These are phyloP conservation scores for Phoenix dactylifera DNA, from an alignment of 176 grass and related monocot genomes.

Conservation along the genomic window DNA sequence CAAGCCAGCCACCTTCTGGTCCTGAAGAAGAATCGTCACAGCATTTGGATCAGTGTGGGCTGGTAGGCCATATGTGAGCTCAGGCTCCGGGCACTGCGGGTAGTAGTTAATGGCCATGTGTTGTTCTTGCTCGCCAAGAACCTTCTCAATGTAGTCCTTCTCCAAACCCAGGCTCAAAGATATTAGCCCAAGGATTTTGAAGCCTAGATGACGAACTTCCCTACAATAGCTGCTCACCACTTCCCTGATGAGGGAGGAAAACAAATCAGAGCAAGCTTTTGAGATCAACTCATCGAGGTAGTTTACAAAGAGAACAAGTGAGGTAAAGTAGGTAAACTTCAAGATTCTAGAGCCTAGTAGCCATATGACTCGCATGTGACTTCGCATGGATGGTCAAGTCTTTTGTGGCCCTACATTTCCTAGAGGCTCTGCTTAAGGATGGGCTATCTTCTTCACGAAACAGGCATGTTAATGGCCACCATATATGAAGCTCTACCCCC, in stretches of 20 bases:
- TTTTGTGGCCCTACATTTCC: no score
- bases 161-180: constrained; percentile 61
- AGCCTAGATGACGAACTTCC: constrained; percentile 49
- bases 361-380: no score
- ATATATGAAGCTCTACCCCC: no score
- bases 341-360: no score
- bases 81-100: constrained; percentile 56
- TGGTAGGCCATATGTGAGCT: constrained; percentile 70
- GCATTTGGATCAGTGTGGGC: constrained; percentile 86
- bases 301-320: no score
- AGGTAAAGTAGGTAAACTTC: no score
- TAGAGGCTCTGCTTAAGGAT: no score
- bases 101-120: constrained; percentile 94
- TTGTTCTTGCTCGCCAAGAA: constrained; percentile 67
- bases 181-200: constrained; percentile 42
- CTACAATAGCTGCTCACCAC: constrained; percentile 54
- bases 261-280: not conserved
- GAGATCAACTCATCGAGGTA: no score
- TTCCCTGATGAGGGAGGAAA: constrained; percentile 20
- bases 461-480: no score
- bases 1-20: constrained; percentile 60
- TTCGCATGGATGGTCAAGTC: no score
- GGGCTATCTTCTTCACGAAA: no score
- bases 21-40: constrained; percentile 75
- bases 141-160: constrained; percentile 35